phyloP scores from a whole-genome alignment of 2,329 filamentous ascomycete genomes.

The Stagonosporopsis chrysanthemi region DNA sequence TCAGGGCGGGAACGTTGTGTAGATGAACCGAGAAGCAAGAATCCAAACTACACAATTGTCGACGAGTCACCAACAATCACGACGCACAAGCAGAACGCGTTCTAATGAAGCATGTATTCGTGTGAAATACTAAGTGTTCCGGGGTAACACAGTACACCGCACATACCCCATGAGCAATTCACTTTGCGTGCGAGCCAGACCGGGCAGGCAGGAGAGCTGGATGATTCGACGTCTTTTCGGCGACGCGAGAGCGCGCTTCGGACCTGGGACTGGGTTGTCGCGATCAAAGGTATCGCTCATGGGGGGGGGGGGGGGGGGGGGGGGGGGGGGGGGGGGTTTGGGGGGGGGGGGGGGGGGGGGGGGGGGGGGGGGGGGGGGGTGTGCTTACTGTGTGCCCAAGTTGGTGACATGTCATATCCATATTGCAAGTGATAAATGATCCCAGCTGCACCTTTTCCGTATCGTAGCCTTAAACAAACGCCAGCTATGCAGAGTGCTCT shows the following conservation, averaged over 20 bases:
- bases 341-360: no score
- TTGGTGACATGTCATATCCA: background rate
- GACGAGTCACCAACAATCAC: background rate
- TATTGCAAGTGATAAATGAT: background rate
- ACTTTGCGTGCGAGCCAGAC: background rate
- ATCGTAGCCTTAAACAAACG: background rate
- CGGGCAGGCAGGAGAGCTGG: background rate
- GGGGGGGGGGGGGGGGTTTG: no score
- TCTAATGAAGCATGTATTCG: background rate
- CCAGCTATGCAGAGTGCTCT: background rate
- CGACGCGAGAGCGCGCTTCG: background rate
- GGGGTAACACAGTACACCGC: background rate
- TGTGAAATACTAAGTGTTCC: background rate
- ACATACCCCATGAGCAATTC: background rate
- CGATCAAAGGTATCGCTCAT: conserved; percentile 11
- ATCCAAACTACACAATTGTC: background rate
- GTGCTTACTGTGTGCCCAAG: conserved; percentile 13
- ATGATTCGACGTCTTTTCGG: background rate
- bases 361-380: background rate
- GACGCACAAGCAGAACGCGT: background rate
- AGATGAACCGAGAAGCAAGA: background rate
- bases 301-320: background rate
- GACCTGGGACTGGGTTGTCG: conserved; percentile 14
- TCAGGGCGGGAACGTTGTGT: background rate
- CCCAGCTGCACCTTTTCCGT: background rate